Base-by-base conservation (phyloP, 345 rosid genomes). In the Raphanus raphanistrum region DNA sequence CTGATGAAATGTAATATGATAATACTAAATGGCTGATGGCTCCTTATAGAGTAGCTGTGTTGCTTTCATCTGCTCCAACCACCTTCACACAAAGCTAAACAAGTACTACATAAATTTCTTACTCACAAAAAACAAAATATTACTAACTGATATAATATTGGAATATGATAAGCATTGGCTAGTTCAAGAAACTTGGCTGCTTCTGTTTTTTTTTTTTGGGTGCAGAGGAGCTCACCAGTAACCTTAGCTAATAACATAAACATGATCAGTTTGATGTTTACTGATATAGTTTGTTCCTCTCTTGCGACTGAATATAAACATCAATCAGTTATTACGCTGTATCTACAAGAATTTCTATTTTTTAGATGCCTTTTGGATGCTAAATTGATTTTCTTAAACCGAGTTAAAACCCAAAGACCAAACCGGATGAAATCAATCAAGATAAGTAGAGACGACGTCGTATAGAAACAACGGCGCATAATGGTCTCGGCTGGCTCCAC, bases 181-280 rank as follows among this genome's bases (percentile, higher is more conserved):
- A 43, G 15, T 12, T 43, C 15, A 43, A 12, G 5, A 43, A 11
- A 13, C 52, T 12, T 43, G 52, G 1, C 15, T 43, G 52, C 15
- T 43, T 43, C 15, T 13, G n/a, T 43, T 43, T 38, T 58, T 74
- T 43, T 5, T 11, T 26, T 31, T 4, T 41, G 8, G 38, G 71
- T 71, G 55, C 48, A 77, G 12, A 77, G 6, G 35, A 41, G 45
- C 71, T 70, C 66, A 77, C 60, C 60, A 41, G 59, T 63, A 71
- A 71, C 50, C 8, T 43, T 63, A 70, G 32, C 21, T 26, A 3
- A 4, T 2, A 21, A 11, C 68, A 48, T 16, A 15, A 8, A 32
- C 36, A 33, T 74, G 55, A 27, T 16, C 45, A 62, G 28, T 60
- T 1, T 15, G 36, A 3, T 15, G 26, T 15, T 8, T 63, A 60